Conservation (phyloP, 805 yeast genomes). For the Blastobotrys terrestris region DNA sequence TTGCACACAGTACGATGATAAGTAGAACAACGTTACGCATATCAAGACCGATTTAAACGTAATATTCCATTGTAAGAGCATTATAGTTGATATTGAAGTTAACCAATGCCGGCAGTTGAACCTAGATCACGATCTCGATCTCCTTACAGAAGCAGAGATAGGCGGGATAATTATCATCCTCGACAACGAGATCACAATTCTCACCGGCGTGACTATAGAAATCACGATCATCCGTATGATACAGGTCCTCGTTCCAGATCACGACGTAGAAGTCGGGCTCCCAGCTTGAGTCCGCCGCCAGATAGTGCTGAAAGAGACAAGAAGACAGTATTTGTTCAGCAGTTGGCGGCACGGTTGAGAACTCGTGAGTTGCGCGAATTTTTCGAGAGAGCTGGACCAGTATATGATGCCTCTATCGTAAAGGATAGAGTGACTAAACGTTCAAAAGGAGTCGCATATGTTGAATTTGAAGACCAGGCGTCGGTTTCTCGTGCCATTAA, state of each 20-base stretch:
- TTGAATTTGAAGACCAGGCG: constrained; percentile 27
- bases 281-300: background rate
- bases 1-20: background rate
- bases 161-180: background rate
- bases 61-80: background rate
- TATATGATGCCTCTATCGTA: constrained; percentile 31
- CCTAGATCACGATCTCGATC: background rate
- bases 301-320: constrained; percentile 23
- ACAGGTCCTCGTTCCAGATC: background rate
- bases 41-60: background rate
- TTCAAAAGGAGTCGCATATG: constrained; percentile 33
- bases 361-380: constrained; percentile 27
- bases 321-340: constrained; percentile 33
- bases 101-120: background rate
- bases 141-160: background rate
- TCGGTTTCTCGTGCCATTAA: constrained; percentile 27
- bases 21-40: background rate
- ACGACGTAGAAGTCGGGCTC: background rate
- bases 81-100: background rate
- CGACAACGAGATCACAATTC: background rate
- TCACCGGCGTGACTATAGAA: background rate
- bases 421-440: constrained; percentile 28
- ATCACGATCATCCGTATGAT: no score
- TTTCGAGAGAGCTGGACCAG: constrained; percentile 30
- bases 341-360: constrained; percentile 29